Evolutionary conservation across 768 basidiomycete species (phyloP), one percentile per base, ranked within the genome.

Genomic region (Cystofilobasidium capitatum): DNA sequence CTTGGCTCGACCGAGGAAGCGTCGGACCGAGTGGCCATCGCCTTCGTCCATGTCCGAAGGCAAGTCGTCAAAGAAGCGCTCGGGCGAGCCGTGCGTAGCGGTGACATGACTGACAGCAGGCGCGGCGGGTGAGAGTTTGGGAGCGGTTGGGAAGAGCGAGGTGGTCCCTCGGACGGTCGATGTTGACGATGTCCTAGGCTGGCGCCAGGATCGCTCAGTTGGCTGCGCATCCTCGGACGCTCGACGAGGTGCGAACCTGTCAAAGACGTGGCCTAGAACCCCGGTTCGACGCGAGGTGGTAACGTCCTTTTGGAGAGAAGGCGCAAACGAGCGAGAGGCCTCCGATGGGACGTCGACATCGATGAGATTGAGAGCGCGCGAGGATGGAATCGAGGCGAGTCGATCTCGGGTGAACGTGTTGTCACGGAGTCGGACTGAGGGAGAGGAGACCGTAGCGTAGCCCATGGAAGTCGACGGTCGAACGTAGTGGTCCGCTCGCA

Each of bases 381-480:
- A 31, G 1, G 51, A 55, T 4, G 51, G 51, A 31, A 55, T 55
- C 2, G 51, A 55, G 7, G 51, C 51, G 26, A 55, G 51, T 2
- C 29, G 51, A 6, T 55, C 51, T 2, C 51, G 26, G 31, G 51
- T 55, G 51, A 55, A 31, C 4, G 51, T n/a, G 31, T 9, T 33
- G 51, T 55, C 51, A 16, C 51, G 51, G 5, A 55, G 51, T 3
- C 51, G 29, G 29, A 16, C 22, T 31, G 51, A 55, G 3, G 51
- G 29, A 13, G 51, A 55, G 14, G 51, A 29, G 26, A 55, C 33
- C 12, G 29, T 55, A 9, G 51, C 26, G 51, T 33, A 55, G 10
- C 51, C 51, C 51, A 55, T 55, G 29, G 51, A 55, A 2, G 51
- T 55, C 14, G 51, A 55, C 29, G 51, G 51, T 4, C 51, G 51